Evolutionary conservation across 345 rosid genomes (phyloP).

Genomic region (Bruguiera sexangula): DNA sequence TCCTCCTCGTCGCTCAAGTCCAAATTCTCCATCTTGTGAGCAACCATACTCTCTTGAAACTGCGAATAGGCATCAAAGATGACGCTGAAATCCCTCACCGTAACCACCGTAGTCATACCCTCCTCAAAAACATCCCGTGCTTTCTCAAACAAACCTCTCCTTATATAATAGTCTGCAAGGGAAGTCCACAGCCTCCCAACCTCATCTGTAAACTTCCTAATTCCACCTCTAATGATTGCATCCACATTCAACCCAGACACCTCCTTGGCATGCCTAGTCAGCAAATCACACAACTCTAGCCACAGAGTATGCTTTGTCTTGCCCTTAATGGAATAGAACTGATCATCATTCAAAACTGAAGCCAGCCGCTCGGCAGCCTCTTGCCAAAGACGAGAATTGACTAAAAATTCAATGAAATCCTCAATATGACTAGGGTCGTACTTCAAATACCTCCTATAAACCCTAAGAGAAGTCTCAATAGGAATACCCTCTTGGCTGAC

Average conservation of each 20-base stretch:
- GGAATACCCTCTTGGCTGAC: constrained; percentile 86
- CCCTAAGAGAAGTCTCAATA: constrained; percentile 86
- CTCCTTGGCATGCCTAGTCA: constrained; percentile 72
- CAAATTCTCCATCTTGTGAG: constrained; percentile 63
- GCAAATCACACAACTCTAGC: constrained; percentile 90
- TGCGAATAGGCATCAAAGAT: constrained; percentile 82
- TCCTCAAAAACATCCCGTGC: constrained; percentile 92
- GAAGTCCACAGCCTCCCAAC: constrained; percentile 96
- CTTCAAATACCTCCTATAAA: constrained; percentile 88
- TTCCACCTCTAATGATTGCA: constrained; percentile 93
- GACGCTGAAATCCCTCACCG: constrained; percentile 90
- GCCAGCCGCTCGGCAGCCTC: constrained; percentile 85
- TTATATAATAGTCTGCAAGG: constrained; percentile 87
- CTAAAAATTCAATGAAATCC: constrained; percentile 85
- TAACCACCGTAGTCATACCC: constrained; percentile 91
- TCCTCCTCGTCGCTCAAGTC: constrained; percentile 63
- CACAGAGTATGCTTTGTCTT: constrained; percentile 86
- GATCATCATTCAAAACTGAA: constrained; percentile 83
- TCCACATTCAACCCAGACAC: constrained; percentile 91
- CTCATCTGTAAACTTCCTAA: constrained; percentile 87
- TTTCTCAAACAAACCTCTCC: constrained; percentile 84
- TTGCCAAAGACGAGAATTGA: constrained; percentile 84
- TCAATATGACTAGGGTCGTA: constrained; percentile 91
- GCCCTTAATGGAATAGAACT: constrained; percentile 74
- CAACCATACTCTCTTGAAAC: constrained; percentile 78